These are phyloP conservation scores for Trypethelium eluteriae DNA, from an alignment of 495 filamentous ascomycete species.

Conservation along the genomic window DNA sequence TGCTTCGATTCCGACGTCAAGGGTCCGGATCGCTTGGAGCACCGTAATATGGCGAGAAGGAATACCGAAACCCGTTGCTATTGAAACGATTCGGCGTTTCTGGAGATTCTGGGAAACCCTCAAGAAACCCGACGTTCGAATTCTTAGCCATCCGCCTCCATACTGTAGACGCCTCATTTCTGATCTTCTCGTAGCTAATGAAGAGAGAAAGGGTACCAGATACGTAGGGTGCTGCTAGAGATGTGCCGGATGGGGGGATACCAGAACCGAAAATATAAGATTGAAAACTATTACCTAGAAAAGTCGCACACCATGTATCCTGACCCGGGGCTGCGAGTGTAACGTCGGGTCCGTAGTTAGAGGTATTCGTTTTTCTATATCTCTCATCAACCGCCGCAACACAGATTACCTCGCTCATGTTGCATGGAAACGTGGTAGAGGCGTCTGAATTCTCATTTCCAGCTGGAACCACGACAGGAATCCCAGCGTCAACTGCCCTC, in stretches of 20 bases:
- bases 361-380: background rate
- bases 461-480: background rate
- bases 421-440: background rate
- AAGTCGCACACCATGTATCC: background rate
- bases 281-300: background rate
- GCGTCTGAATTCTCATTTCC: background rate
- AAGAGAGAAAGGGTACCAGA: too few relatives aligned
- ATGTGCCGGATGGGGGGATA: background rate
- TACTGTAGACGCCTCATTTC: too few relatives aligned
- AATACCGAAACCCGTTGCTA: too few relatives aligned
- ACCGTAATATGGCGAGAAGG: too few relatives aligned
- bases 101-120: too few relatives aligned
- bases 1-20: too few relatives aligned
- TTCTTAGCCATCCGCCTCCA: too few relatives aligned
- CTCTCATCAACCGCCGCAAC: background rate
- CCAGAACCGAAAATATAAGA: too few relatives aligned
- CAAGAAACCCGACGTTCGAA: too few relatives aligned
- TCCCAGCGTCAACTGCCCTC: background rate
- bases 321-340: background rate
- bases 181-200: too few relatives aligned
- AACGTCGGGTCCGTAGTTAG: background rate
- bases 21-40: too few relatives aligned
- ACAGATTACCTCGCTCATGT: background rate
- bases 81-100: too few relatives aligned
- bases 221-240: background rate